A percentile compares a stretch with the other conserved stretches of the same genome.
phyloP scores from a whole-genome alignment of 2,329 filamentous ascomycete genomes.

The Alternaria sp. region DNA sequence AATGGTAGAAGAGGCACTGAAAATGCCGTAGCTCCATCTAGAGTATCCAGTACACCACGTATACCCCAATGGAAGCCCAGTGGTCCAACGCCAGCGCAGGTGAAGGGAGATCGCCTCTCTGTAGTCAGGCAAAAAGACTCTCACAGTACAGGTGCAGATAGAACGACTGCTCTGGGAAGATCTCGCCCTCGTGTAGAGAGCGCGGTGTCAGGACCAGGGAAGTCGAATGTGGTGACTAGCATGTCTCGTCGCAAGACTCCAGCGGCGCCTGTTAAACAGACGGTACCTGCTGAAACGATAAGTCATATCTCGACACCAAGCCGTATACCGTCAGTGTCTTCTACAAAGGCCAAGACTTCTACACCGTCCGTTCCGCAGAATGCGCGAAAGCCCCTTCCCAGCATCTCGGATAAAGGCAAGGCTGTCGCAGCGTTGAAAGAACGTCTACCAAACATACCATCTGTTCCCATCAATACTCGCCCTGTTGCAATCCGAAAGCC shows the following conservation, averaged over 20 bases:
- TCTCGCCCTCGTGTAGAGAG: conserved; percentile 3
- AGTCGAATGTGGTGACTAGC: not conserved
- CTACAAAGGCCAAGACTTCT: not conserved
- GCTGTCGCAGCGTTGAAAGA: not conserved
- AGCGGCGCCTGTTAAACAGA: not conserved
- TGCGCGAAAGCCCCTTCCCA: not conserved
- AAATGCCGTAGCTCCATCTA: not conserved
- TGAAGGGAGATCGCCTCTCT: not conserved
- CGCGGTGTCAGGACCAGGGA: not conserved
- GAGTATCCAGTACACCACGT: not conserved
- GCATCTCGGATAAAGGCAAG: not conserved
- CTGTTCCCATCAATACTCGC: not conserved
- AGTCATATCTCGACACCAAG: not conserved
- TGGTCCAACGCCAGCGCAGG: not conserved
- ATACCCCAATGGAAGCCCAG: not conserved
- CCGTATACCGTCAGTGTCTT: not conserved
- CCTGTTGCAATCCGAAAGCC: conserved; percentile 8
- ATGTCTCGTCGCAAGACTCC: not conserved
- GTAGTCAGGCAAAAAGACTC: not conserved
- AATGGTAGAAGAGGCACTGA: not conserved
- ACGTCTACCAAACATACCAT: not conserved
- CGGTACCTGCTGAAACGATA: not conserved
- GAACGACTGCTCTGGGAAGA: not conserved
- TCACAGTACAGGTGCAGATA: not conserved
- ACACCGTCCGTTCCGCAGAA: not conserved